Percentiles rank a stretch among this genome's conserved stretches.
Evolutionary conservation across 2,329 filamentous ascomycete genomes (phyloP).

Genomic region (Polychaeton citri): DNA sequence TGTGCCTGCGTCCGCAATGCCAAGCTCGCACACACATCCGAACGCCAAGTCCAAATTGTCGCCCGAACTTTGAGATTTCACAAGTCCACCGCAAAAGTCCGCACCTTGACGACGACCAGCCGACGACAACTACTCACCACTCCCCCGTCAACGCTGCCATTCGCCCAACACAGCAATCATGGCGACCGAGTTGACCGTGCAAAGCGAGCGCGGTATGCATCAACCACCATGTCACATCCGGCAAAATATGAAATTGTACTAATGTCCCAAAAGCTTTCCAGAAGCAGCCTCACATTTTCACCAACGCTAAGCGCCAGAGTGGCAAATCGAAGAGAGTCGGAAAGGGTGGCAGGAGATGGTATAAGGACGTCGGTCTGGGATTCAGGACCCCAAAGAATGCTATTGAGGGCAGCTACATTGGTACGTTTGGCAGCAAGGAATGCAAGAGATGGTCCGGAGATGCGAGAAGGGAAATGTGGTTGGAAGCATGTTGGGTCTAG

Average conservation of each 20-base stretch:
- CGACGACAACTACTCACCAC: constrained; percentile 1
- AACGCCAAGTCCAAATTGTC: constrained; percentile 3
- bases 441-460: no score
- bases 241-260: background rate
- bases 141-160: constrained; percentile 4
- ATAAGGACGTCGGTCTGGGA: constrained; percentile 98
- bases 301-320: constrained; percentile 86
- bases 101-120: background rate
- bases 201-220: constrained; percentile 72
- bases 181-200: constrained; percentile 98
- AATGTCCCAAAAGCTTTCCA: constrained; percentile 53
- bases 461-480: background rate
- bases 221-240: background rate
- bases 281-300: constrained; percentile 99
- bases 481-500: background rate
- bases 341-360: constrained; percentile 92
- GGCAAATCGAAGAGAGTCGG: constrained; percentile 69
- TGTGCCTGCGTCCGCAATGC: constrained; percentile 1
- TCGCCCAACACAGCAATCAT: constrained; percentile 47
- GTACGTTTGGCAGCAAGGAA: constrained; percentile 44
- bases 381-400: constrained; percentile 98
- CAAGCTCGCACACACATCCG: constrained; percentile 1
- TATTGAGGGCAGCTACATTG: constrained; percentile 98
- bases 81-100: constrained; percentile 1
- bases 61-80: constrained; percentile 3